Evolutionary conservation across 2,329 filamentous ascomycete species (phyloP), one percentile per base, ranked within the genome.

Genomic region (Pyrenophora teres): DNA sequence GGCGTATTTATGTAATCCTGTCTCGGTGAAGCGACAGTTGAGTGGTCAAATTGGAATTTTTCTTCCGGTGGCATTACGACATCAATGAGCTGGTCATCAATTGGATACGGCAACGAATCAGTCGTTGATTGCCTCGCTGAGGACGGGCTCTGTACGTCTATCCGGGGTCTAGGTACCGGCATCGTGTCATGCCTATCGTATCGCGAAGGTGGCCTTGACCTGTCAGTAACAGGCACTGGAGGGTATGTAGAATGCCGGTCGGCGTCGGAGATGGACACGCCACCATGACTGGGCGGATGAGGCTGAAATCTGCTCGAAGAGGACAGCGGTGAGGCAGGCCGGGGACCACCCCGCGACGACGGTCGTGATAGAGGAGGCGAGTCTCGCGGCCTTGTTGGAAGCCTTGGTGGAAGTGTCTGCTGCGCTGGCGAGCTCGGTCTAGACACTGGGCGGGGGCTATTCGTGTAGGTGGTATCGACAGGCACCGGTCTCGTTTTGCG

Each of bases 21-120:
- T 41, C 57, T 62, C 7, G 67, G 60, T 1, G 64, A 62, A 2
- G 59, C 19, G 6, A 59, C 40, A 7, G 57, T 46, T 3, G 67
- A 68, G 23, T 72, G 69, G 19, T 72, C 59, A 46, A 70, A 76
- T 35, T 77, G 76, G 39, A 74, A 74, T 10, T 73, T 64, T 37
- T 72, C 66, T 56, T 79, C 78, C 4, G 73, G 63, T 13, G 78
- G 77, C 76, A 80, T 78, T 51, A 62, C 69, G 51, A 56, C 65
- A 10, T 68, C 64, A n/a, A 53, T 50, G 9, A 57, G 60, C 30
- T 67, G 67, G 52, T 78, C 73, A 40, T 79, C 77, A 16, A 76
- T 72, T 2, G 77, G 77, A 56, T 80, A 80, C n/a, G 77, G 77
- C 18, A 78, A 61, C 15, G 59, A 62, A 13, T 41, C 56, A 6